phyloP scores from a whole-genome alignment of 495 filamentous ascomycete species.

The Aspergillus baeticus region DNA sequence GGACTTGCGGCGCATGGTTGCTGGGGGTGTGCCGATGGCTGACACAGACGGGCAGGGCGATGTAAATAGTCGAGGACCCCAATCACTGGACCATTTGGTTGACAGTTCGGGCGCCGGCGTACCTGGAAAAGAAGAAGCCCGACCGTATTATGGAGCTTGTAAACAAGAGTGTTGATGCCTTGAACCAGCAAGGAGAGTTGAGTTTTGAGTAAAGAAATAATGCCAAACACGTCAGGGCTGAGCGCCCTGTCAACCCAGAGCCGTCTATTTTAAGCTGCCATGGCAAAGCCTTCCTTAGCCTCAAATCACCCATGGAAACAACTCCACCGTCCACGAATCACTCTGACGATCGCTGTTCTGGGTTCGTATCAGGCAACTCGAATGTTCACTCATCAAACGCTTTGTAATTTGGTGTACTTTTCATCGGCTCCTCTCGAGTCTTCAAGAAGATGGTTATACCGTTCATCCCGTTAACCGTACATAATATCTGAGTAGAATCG shows the following conservation, averaged over 20 bases:
- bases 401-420: background rate
- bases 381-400: too few species aligned
- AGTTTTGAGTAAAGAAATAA: background rate
- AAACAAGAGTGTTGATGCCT: background rate
- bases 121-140: background rate
- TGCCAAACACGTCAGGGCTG: background rate
- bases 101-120: background rate
- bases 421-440: background rate
- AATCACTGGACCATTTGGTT: background rate
- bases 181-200: constrained; percentile 7
- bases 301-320: background rate
- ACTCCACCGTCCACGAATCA: constrained; percentile 10
- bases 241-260: too few species aligned
- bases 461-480: background rate
- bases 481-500: background rate
- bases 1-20: constrained; percentile 33
- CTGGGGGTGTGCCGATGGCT: background rate
- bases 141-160: background rate
- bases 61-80: background rate
- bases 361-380: too few species aligned
- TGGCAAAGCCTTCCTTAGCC: constrained; percentile 4
- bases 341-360: background rate
- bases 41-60: background rate
- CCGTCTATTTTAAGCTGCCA: constrained; percentile 9
- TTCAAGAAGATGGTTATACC: background rate